Evolutionary conservation across 2,329 filamentous ascomycete genomes (phyloP), one percentile per base, ranked within the genome.

Genomic region (Penicillium sp.): DNA sequence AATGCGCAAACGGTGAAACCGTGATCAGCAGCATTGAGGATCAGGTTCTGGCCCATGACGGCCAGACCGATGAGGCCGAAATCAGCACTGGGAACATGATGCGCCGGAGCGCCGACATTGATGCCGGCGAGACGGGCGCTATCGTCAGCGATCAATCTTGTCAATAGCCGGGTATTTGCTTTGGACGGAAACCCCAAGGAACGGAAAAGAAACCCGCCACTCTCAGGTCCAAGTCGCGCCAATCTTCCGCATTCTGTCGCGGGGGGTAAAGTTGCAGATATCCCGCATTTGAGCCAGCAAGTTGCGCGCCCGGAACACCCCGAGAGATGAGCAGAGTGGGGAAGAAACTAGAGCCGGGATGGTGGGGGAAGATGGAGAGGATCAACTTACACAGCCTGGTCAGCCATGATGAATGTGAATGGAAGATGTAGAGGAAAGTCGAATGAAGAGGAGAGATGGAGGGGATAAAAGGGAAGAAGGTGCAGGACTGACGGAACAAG

Each of bases 1-100:
- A 85, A 98, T 57, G 90, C 92, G 71, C 90, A 85, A 64, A 98
- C 86, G 66, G 87, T 96, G 80, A 93, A 96, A 64, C 89, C 84
- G 61, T 90, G 80, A 69, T 92, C 85, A 59, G 85, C 85, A 73
- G 83, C 85, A 71, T 92, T 92, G 64, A 92, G 71, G 68, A 92
- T 89, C 71, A 92, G 74, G 75, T 90, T 92, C 76, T 89, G 83
- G 68, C 72, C 72, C 84, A 92, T 92, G 71, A 92, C 85, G 74
- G 85, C 85, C 74, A 92, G 77, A 79, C 85, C 85, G 68, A 92
- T 90, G 65, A 92, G 84, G 76, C 85, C 85, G 71, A 92, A 82
- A 80, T 92, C 85, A 80, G 80, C 81, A 73, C 82, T 86, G 52
- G 64, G 64, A 58, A 58, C 53, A 60, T 57, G 54, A 62, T 70